Evolutionary conservation across 2,329 filamentous ascomycete species (phyloP).

Genomic region (Zarea fungicola): DNA sequence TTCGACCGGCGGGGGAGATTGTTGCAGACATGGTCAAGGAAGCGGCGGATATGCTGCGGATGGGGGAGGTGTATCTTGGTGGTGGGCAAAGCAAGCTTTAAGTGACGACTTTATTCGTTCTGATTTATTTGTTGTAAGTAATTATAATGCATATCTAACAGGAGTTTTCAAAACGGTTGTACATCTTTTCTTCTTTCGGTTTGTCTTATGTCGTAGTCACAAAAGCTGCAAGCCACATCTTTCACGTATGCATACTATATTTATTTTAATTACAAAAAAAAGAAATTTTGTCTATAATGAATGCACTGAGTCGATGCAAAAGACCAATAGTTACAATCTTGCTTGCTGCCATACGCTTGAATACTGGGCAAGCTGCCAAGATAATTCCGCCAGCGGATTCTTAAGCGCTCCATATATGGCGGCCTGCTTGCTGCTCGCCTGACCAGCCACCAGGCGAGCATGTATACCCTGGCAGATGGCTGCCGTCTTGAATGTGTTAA

Average conservation of each 20-base stretch:
- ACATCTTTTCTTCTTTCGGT: too few relatives aligned
- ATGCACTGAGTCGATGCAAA: not conserved
- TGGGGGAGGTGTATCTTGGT: slow-evolving; percentile 55
- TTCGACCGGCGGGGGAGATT: slow-evolving; percentile 78
- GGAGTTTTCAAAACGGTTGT: too few relatives aligned
- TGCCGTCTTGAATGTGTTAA: slow-evolving; percentile 55
- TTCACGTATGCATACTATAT: not conserved
- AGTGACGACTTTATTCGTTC: slow-evolving; percentile 14
- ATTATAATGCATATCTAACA: not conserved
- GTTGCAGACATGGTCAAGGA: slow-evolving; percentile 82
- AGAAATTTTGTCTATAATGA: not conserved
- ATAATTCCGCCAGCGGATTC: slow-evolving; percentile 68
- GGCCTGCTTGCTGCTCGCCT: slow-evolving; percentile 85
- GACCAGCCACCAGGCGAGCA: slow-evolving; percentile 74
- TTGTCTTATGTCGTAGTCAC: too few relatives aligned
- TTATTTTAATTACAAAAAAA: not conserved
- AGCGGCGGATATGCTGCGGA: slow-evolving; percentile 62
- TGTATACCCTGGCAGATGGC: slow-evolving; percentile 82
- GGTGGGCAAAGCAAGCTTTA: slow-evolving; percentile 37
- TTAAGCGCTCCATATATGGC: slow-evolving; percentile 65
- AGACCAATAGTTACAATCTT: slow-evolving; percentile 23
- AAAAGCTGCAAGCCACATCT: too few relatives aligned
- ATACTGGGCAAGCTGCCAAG: slow-evolving; percentile 66
- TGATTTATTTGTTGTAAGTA: not conserved
- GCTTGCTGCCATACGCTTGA: slow-evolving; percentile 23